phyloP scores from a whole-genome alignment of 352 stramenopile genomes.

The Pythium monospermum region DNA sequence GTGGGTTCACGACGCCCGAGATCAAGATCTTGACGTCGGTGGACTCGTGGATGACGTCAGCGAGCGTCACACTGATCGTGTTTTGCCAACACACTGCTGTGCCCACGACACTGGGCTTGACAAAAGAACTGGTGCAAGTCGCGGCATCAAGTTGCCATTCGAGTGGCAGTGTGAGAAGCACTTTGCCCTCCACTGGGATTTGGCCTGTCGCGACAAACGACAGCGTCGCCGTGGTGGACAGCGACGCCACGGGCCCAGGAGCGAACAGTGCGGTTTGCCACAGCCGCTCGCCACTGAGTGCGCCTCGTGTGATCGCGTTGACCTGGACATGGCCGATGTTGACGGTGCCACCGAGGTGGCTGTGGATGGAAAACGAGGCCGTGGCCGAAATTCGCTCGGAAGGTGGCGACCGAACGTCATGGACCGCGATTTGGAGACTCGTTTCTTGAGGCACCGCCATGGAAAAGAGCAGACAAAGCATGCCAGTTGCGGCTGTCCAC shows the following conservation, averaged over 20 bases:
- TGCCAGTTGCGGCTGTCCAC: slow-evolving; percentile 2
- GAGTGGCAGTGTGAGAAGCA: slow-evolving; percentile 35
- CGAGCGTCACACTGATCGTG: slow-evolving; percentile 28
- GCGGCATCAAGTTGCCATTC: slow-evolving; percentile 36
- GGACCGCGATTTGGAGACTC: slow-evolving; percentile 30
- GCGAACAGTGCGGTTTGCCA: slow-evolving; percentile 41
- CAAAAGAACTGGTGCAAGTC: slow-evolving; percentile 28
- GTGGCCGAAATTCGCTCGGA: slow-evolving; percentile 26
- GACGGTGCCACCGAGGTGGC: slow-evolving; percentile 42
- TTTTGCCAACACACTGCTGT: slow-evolving; percentile 29
- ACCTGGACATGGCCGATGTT: slow-evolving; percentile 34
- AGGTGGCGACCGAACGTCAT: slow-evolving; percentile 38
- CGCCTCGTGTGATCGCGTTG: slow-evolving; percentile 29
- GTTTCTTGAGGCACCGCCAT: slow-evolving; percentile 34
- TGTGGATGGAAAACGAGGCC: slow-evolving; percentile 25
- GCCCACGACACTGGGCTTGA: slow-evolving; percentile 26
- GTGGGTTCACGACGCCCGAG: slow-evolving; percentile 40
- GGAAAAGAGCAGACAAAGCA: slow-evolving; percentile 26
- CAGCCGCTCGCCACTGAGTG: slow-evolving; percentile 29
- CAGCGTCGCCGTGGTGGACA: slow-evolving; percentile 37
- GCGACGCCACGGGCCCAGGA: slow-evolving; percentile 47
- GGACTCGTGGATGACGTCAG: slow-evolving; percentile 33
- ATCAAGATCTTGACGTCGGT: slow-evolving; percentile 34
- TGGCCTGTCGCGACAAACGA: slow-evolving; percentile 35
- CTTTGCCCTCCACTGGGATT: slow-evolving; percentile 27